Evolutionary conservation across 1,284 basidiomycete genomes (phyloP).

Genomic region (Testicularia cyperi): DNA sequence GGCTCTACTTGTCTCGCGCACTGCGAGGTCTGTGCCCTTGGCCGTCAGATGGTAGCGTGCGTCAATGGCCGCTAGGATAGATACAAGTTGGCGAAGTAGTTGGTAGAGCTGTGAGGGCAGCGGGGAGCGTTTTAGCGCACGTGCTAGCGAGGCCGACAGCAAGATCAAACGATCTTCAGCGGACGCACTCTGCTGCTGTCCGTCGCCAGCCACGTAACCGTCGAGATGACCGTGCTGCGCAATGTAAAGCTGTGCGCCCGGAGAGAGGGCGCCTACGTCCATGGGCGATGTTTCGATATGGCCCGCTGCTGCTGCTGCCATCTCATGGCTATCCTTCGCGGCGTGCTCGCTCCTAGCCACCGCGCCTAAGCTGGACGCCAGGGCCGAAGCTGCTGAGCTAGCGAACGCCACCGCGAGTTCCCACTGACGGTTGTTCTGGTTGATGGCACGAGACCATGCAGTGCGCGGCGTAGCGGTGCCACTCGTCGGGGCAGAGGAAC

Average conservation of each 20-base stretch:
- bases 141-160: conserved; percentile 33
- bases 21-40: conserved; percentile 32
- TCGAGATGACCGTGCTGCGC: conserved; percentile 4
- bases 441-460: conserved; percentile 20
- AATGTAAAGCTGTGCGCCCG: conserved; percentile 10
- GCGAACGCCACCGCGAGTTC: conserved; percentile 41
- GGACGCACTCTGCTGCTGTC: neutral
- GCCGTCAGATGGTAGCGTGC: conserved; percentile 19
- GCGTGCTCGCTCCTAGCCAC: conserved; percentile 8
- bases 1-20: conserved; percentile 28
- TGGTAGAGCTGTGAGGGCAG: conserved; percentile 33
- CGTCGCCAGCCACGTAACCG: too few species aligned
- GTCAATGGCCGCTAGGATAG: conserved; percentile 20
- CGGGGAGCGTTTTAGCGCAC: conserved; percentile 36
- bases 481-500: conserved; percentile 1
- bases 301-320: neutral
- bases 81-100: conserved; percentile 21
- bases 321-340: neutral
- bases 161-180: conserved; percentile 40
- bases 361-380: conserved; percentile 31
- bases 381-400: conserved; percentile 27
- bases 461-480: conserved; percentile 18
- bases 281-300: too few species aligned
- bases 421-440: conserved; percentile 41
- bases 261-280: conserved; percentile 1